Base-by-base conservation (phyloP, 495 filamentous ascomycete genomes). In the Penicillium longicatenatum region DNA sequence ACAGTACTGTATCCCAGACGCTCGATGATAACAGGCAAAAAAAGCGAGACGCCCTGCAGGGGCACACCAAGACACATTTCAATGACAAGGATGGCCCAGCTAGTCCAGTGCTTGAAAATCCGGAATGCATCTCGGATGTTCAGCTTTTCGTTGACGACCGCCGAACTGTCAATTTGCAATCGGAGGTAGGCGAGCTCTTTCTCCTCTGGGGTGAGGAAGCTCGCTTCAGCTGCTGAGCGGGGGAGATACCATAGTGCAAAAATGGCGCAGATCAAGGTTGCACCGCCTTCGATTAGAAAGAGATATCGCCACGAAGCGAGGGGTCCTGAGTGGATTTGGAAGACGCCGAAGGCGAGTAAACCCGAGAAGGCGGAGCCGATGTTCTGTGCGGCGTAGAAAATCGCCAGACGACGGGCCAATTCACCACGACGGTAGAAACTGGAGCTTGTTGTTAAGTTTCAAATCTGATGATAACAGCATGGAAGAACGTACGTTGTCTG, bases 21-120 rank as follows among this genome's bases (percentile, higher is more conserved):
- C 17, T 72, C 70, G 16, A 92, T 82, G 46, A 93, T 93, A 57
- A 90, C 86, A 0, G 89, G 89, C 57, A 93, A 68, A 69, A 92
- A 93, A 10, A 91, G 79, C 1, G 76, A 69, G 17, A 91, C 88
- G 4, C 79, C 83, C 61, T 91, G 88, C 17, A 92, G 74, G 0
- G 89, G 89, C 0, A 92, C 88, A 41, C 89, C 89, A 11, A 92
- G 81, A 61, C 88, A 90, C 44, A 91, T 81, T 66, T 91, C 86
- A 55, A 91, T 88, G 5, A 75, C 75, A 4, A 93, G 68, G 64
- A 89, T 86, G 14, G 72, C 77, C 69, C 84, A 90, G 4, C 81
- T 81, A 14, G 80, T 82, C 1, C 84, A 84, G 39, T 86, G 75
- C 57, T 78, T 83, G 67, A 92, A 86, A 57, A 91, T 81, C 4